Conservation (phyloP, 2,329 filamentous ascomycete species). For the Acrodontium crateriforme region DNA sequence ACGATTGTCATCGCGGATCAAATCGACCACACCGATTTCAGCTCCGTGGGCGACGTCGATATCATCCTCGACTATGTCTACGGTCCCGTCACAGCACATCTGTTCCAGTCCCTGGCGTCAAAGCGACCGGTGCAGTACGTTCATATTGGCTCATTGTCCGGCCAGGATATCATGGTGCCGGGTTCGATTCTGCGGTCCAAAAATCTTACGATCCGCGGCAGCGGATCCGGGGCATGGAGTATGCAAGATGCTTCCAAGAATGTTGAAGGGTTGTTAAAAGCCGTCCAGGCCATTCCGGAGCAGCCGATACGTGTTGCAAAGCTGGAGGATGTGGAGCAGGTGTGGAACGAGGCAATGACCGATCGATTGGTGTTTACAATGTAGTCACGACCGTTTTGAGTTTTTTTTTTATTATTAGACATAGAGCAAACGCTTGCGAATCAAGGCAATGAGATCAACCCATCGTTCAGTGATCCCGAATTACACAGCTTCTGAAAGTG, state of each 20-base stretch:
- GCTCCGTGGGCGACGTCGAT: conserved; percentile 33
- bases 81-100: conserved; percentile 30
- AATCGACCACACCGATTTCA: conserved; percentile 34
- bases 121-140: conserved; percentile 38
- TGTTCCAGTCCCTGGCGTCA: conserved; percentile 29
- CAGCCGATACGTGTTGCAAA: conserved; percentile 12
- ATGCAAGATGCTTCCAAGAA: conserved; percentile 10
- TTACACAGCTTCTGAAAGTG: too few species aligned
- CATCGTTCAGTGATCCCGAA: too few species aligned
- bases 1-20: conserved; percentile 29
- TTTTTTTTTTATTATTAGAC: too few species aligned
- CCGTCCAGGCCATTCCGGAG: conserved; percentile 9
- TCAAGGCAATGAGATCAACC: too few species aligned
- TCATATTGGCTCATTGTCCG: conserved; percentile 36
- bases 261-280: conserved; percentile 12
- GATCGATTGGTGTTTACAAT: conserved; percentile 14
- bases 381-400: too few species aligned
- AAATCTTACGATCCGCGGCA: conserved; percentile 30
- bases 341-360: conserved; percentile 11
- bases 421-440: too few species aligned
- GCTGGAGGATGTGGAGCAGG: conserved; percentile 13
- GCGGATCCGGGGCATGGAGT: conserved; percentile 16
- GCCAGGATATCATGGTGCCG: conserved; percentile 27
- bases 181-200: conserved; percentile 34
- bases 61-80: conserved; percentile 46